Base-by-base conservation (phyloP, 2,329 filamentous ascomycete genomes). In the Ophiostoma ulmi region DNA sequence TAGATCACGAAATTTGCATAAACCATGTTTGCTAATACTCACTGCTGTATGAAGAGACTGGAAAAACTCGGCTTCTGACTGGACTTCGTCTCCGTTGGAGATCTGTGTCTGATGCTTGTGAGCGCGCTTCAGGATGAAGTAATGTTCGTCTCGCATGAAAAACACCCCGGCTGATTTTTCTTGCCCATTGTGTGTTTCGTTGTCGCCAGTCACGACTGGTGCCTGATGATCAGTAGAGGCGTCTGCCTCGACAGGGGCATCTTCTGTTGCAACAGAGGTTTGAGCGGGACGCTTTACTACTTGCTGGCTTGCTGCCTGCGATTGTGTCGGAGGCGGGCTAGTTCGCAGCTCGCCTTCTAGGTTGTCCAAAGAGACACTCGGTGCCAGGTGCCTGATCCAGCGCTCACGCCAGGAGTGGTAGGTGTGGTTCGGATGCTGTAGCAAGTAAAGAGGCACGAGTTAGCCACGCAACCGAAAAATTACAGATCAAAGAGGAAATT, bases 341-440 rank as follows among this genome's bases (percentile, higher is more conserved):
- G 14, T 22, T 22, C 2, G n/a, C 13, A 5, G n/a, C n/a, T 26
- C 8, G 8, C 11, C n/a, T 26, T 22, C 8, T 26, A 26, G 52
- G 1, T 13, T 13, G 11, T 20, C 26, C 58, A 35, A 17, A 35
- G 58, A 6, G 26, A 63, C 26, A 20, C 8, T 7, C 11, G 6
- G 14, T 17, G 22, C 14, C 11, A 63, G 26, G 36, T 39, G 36
- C 14, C 13, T 14, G 26, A 73, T 0, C 70, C 72, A 74, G 17
- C 70, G 72, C 61, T 72, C 70, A 7, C 77, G 76, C 77, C 77
- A 79, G 1, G 77, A 76, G 10, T 77, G 75, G 39, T n/a, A 68
- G 58, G 78, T 72, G 64, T 80, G 79, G 20, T 79, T 76, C 2
- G 79, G 77, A 68, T 78, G 75, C 77, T 78, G 69, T 17, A 58